Evolutionary conservation across 768 basidiomycete genomes (phyloP), one percentile per base, ranked within the genome.

Genomic region (Tubosaeta brunneosetosa): DNA sequence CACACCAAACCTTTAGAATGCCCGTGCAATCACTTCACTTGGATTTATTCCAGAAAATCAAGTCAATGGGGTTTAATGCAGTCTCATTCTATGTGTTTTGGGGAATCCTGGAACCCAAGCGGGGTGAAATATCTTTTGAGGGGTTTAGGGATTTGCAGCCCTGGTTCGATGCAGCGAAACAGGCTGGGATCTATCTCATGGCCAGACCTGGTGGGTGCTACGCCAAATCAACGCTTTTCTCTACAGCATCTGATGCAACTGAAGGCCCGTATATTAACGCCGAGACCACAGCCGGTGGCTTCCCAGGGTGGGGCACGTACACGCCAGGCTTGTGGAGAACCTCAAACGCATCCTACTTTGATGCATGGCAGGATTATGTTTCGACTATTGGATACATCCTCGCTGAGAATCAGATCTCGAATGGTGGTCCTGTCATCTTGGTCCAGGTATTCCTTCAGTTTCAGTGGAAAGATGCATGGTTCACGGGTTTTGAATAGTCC

Each of bases 21-120:
- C 79, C 79, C 3, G 69, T 75, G 47, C 72, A 72, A 17, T 61
- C 61, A 0, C 58, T 65, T 42, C 11, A 64, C 45, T 67, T 70
- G 13, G 85, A 85, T 59, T 67, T 86, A 47, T 77, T 85, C 74
- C 63, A 85, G 57, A 86, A 85, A 59, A 66, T 83, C 50, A 83
- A 80, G 56, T 76, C 83, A 29, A 56, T 60, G 61, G 63, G 63
- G 16, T 62, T 64, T 12, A 64, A 64, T 33, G 53, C 25, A 5
- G 77, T 85, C 40, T 82, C 80, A 2, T 80, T 79, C 66, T 82
- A 80, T 57, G 72, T 81, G 25, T 79, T 79, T 55, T 84, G 83
- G 81, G 83, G 81, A 11, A 64, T 65, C 34, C 4, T 62, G 33
- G 63, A 69, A 27, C 67, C 75, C 1, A 78, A 77, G 58, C 71